Base-by-base conservation (phyloP, 176 grass and related monocot species). In the Miscanthus lutarioriparius region DNA sequence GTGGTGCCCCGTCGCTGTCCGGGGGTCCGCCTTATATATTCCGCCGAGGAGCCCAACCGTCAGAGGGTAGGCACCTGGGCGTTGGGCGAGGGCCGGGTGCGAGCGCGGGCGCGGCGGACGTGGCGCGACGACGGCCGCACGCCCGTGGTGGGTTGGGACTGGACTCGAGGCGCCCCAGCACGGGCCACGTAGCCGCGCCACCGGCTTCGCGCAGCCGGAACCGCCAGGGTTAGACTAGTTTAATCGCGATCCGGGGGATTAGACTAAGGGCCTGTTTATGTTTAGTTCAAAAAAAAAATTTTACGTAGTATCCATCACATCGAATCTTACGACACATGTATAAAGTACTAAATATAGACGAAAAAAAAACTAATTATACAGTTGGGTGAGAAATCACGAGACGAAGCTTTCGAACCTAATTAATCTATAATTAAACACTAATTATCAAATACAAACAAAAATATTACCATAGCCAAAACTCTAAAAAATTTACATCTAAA, bases 41-140 rank as follows among this genome's bases (percentile, higher is more conserved):
- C 41, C 12, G n/a, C 33, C 10, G 0, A 8, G 70, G 3, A 1
- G 22, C 48, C 65, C 37, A 13, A 20, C 1, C 7, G 71, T 70
- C 71, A 70, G 56, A 33, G 26, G 16, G 67, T 1, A 33, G 22
- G 23, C 39, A 8, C n/a, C n/a, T 8, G 41, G 13, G 11, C 22
- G 38, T 35, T 67, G 2, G 16, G 6, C 8, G 17, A 35, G 32
- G 41, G 47, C 19, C 38, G 1, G 51, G 30, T 8, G 11, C 27
- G 2, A 12, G 25, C 16, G 43, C 26, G 5, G 1, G 3, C 0
- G 59, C 15, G 8, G 27, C 41, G 33, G 25, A 90, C 88, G 88
- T 83, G 84, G 88, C 88, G 61, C 74, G 35, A 66, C 84, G 58
- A 37, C 26, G 74, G 74, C 88, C 84, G 68, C 88, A 82, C 2